Conservation (phyloP, 805 yeast species). For the Starmerella stellata region DNA sequence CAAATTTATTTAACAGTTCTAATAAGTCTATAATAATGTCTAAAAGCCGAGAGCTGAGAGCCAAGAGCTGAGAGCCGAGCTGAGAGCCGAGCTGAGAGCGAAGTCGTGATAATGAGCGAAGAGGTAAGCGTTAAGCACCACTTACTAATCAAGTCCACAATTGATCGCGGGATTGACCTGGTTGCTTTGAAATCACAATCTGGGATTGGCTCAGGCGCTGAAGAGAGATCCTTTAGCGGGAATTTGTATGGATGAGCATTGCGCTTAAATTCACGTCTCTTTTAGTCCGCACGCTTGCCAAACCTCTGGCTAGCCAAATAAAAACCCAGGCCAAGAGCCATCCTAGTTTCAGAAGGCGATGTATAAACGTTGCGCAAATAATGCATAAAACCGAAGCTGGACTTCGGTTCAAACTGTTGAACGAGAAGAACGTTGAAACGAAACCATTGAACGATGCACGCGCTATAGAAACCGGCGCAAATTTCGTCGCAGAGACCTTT, state of each 20-base stretch:
- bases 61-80: no score
- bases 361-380: slow-evolving; percentile 55
- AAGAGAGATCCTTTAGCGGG: no score
- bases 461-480: slow-evolving; percentile 72
- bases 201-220: no score
- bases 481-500: slow-evolving; percentile 55
- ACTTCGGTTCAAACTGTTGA: slow-evolving; percentile 42
- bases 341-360: slow-evolving; percentile 39
- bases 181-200: no score
- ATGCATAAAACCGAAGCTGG: slow-evolving; percentile 48
- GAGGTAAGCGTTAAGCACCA: no score
- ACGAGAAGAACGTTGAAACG: slow-evolving; percentile 32
- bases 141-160: no score
- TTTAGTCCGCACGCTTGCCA: slow-evolving; percentile 55
- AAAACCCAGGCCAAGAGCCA: slow-evolving; percentile 63
- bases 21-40: no score
- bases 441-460: slow-evolving; percentile 66
- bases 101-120: no score
- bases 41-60: no score
- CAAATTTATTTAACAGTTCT: no score
- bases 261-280: slow-evolving; percentile 59
- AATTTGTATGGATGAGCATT: slow-evolving; percentile 39
- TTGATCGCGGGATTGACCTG: no score
- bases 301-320: slow-evolving; percentile 55
- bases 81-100: no score